Base-by-base conservation (phyloP, 1,284 basidiomycete species). In the Sporisorium graminicola region DNA sequence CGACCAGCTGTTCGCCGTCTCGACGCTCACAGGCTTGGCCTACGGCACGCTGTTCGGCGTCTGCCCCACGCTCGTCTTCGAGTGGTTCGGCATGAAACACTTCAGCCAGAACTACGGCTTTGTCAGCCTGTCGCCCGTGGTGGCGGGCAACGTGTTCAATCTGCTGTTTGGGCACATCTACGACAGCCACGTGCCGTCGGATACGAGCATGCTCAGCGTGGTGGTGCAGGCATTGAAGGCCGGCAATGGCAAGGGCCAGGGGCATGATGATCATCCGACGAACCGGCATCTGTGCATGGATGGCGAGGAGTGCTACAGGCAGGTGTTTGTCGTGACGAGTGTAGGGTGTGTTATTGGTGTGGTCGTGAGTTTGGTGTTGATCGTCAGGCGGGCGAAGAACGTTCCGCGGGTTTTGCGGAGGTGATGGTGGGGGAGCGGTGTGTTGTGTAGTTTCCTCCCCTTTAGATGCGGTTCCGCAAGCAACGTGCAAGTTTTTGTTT, bases 41-140 rank as follows among this genome's bases (percentile, higher is more conserved):
- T 93, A 95, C 76, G 94, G 94, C 2, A 89, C 90, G 29, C 87
- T 93, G 59, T 95, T 94, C 79, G 93, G 93, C 5, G 87, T 92
- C 16, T 89, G 90, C 79, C 93, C 94, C 0, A 91, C 91, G 35
- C 88, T 95, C 27, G 88, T 90, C 33, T 89, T 95, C 27, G 94
- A 95, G 78, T 94, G 92, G 92, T 95, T 95, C 78, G 94, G 94
- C 7, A 87, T 94, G 83, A 87, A 91, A 90, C 91, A 91, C 79
- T 91, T 93, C 79, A 91, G 90, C 3, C 91, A 94, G 86, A 96
- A 95, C 85, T 95, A 91, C 91, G 94, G 94, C 18, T 92, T 90
- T 82, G 88, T 92, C 29, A 90, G 90, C 8, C 86, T 94, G 20
- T 90, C 92, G 0, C 93, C 94, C 1, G 89, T 94, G 64, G 54